Evolutionary conservation across 768 basidiomycete species (phyloP).

Genomic region (Auricularia cornea): DNA sequence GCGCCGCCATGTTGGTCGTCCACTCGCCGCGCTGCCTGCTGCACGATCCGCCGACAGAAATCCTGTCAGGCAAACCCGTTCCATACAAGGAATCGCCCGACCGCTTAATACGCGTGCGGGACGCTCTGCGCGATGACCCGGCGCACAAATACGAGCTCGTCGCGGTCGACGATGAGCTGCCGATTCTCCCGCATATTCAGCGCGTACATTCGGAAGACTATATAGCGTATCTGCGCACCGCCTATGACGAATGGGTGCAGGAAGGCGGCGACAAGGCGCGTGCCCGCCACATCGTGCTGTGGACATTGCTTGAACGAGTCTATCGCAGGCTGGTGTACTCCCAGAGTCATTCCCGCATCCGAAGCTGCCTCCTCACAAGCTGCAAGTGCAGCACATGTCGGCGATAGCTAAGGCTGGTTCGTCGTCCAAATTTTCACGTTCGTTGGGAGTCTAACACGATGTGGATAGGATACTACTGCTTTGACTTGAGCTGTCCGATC

Average conservation of each 20-base stretch:
- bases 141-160: conserved; percentile 7
- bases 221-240: conserved; percentile 18
- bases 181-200: conserved; percentile 9
- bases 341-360: conserved; percentile 25
- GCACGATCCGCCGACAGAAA: conserved; percentile 25
- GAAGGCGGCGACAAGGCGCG: conserved; percentile 22
- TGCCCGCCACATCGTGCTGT: conserved; percentile 1
- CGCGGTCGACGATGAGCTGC: conserved; percentile 3
- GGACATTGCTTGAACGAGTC: no score
- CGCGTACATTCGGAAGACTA: conserved; percentile 21
- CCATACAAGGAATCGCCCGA: conserved; percentile 25
- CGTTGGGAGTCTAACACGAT: not conserved
- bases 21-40: not conserved
- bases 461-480: conserved; percentile 20
- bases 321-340: conserved; percentile 19
- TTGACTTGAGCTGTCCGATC: conserved; percentile 26
- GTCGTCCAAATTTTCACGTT: not conserved
- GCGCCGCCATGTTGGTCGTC: not conserved
- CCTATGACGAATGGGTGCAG: conserved; percentile 21
- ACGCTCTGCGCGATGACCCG: conserved; percentile 8
- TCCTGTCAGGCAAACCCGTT: conserved; percentile 18
- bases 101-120: conserved; percentile 16
- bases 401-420: conserved; percentile 19
- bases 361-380: conserved; percentile 9
- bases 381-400: conserved; percentile 1